Percentiles rank a stretch among this genome's conserved stretches.
Evolutionary conservation across 2,329 filamentous ascomycete genomes (phyloP).

Genomic region (Colletotrichum sp.): DNA sequence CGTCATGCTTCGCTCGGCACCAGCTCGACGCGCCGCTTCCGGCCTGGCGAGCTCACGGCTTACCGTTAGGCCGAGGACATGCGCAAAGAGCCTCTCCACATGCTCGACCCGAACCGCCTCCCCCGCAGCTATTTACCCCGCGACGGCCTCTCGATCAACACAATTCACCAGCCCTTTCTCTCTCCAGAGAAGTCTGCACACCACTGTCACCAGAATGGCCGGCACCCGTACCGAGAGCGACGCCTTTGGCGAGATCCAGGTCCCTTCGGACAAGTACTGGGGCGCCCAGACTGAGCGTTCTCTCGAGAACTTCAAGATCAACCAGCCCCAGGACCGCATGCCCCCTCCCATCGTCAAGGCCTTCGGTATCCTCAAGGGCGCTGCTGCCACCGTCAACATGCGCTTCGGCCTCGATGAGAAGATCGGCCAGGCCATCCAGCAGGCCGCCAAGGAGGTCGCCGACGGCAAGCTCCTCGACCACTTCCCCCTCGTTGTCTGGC

Average conservation of each 20-base stretch:
- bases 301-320: slow-evolving; percentile 98
- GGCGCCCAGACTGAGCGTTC: slow-evolving; percentile 97
- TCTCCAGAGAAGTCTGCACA: slow-evolving; percentile 39
- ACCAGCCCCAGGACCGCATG: slow-evolving; percentile 99
- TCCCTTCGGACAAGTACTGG: slow-evolving; percentile 95
- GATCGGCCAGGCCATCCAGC: slow-evolving; percentile 90
- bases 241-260: slow-evolving; percentile 96
- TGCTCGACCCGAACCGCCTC: slow-evolving; percentile 18
- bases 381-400: slow-evolving; percentile 95
- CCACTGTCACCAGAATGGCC: slow-evolving; percentile 53
- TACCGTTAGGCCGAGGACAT: slow-evolving; percentile 20
- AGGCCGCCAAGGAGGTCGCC: slow-evolving; percentile 92
- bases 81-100: slow-evolving; percentile 19
- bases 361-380: slow-evolving; percentile 97
- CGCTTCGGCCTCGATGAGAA: slow-evolving; percentile 79
- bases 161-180: slow-evolving; percentile 11
- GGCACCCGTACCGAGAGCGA: slow-evolving; percentile 85
- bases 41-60: slow-evolving; percentile 19
- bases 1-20: slow-evolving; percentile 18
- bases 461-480: slow-evolving; percentile 93
- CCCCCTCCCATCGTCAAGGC: slow-evolving; percentile 89
- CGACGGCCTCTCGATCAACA: slow-evolving; percentile 10
- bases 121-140: slow-evolving; percentile 20
- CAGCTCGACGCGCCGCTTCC: slow-evolving; percentile 20
- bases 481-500: slow-evolving; percentile 99